phyloP scores from a whole-genome alignment of 2,329 filamentous ascomycete genomes.

The Trichoderma breve region DNA sequence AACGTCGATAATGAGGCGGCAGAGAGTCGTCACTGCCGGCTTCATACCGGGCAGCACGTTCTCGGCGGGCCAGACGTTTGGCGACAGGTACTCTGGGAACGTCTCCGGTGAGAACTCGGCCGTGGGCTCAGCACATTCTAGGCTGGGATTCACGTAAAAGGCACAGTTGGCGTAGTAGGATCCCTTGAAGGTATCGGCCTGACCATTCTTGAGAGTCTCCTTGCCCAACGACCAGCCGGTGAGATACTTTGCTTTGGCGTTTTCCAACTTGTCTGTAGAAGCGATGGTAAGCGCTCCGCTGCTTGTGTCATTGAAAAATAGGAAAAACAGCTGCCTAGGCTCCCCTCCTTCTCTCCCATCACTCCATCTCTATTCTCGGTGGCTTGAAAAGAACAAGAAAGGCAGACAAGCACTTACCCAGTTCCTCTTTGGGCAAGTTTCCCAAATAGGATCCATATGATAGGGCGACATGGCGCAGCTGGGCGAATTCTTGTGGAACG shows the following conservation, averaged over 20 bases:
- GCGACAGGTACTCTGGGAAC: constrained; percentile 84
- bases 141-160: constrained; percentile 65
- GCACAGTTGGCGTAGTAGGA: constrained; percentile 83
- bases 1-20: constrained; percentile 81
- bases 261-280: constrained; percentile 53
- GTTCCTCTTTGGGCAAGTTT: constrained; percentile 67
- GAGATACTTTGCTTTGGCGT: constrained; percentile 60
- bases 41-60: constrained; percentile 72
- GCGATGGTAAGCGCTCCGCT: neutral
- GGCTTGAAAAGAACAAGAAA: neutral
- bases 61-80: constrained; percentile 82
- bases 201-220: constrained; percentile 74
- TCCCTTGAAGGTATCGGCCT: constrained; percentile 77
- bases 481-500: constrained; percentile 68
- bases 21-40: constrained; percentile 69
- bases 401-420: constrained; percentile 53
- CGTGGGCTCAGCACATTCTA: constrained; percentile 62
- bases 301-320: neutral
- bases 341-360: neutral
- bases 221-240: constrained; percentile 80
- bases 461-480: constrained; percentile 70
- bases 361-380: neutral
- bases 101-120: constrained; percentile 55
- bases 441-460: constrained; percentile 89
- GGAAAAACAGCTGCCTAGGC: neutral